Evolutionary conservation across 495 filamentous ascomycete species (phyloP).

Genomic region (Hypoxylon lenormandii): DNA sequence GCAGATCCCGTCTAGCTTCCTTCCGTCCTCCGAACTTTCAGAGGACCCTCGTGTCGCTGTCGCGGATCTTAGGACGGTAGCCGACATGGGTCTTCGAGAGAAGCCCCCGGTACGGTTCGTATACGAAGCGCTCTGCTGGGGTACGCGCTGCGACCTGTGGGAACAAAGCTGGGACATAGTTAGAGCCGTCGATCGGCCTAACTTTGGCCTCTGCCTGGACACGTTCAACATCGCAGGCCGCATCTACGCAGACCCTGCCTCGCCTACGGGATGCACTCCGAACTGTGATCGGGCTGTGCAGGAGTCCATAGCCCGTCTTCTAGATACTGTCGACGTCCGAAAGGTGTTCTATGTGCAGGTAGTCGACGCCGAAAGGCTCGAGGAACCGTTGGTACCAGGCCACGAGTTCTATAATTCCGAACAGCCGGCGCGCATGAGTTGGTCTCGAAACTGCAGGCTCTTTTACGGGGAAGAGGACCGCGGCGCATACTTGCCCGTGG

Average conservation of each 20-base stretch:
- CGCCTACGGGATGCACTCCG: conserved; percentile 62
- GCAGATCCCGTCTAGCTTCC: conserved; percentile 78
- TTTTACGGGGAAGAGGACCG: conserved; percentile 78
- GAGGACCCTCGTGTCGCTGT: conserved; percentile 70
- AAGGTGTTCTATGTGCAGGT: conserved; percentile 87
- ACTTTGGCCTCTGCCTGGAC: conserved; percentile 83
- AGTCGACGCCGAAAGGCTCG: conserved; percentile 77
- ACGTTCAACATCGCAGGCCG: conserved; percentile 83
- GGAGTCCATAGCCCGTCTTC: conserved; percentile 68
- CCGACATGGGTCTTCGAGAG: conserved; percentile 70
- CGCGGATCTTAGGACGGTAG: conserved; percentile 71
- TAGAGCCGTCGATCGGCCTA: conserved; percentile 70
- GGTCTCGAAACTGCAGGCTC: conserved; percentile 80
- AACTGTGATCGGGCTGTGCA: conserved; percentile 70
- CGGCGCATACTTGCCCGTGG: conserved; percentile 78
- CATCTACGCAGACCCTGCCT: conserved; percentile 77
- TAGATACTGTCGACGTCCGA: conserved; percentile 67
- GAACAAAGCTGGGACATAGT: conserved; percentile 79
- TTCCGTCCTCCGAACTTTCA: conserved; percentile 67
- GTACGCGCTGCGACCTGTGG: conserved; percentile 77
- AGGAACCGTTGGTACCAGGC: conserved; percentile 67
- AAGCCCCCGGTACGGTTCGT: conserved; percentile 74
- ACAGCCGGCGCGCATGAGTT: conserved; percentile 79
- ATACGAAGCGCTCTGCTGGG: conserved; percentile 82
- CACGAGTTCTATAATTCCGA: conserved; percentile 73